Percentiles rank a stretch among this genome's conserved stretches.
Evolutionary conservation across 2,329 filamentous ascomycete genomes (phyloP).

Genomic region (Decorospora gaudefroyi): DNA sequence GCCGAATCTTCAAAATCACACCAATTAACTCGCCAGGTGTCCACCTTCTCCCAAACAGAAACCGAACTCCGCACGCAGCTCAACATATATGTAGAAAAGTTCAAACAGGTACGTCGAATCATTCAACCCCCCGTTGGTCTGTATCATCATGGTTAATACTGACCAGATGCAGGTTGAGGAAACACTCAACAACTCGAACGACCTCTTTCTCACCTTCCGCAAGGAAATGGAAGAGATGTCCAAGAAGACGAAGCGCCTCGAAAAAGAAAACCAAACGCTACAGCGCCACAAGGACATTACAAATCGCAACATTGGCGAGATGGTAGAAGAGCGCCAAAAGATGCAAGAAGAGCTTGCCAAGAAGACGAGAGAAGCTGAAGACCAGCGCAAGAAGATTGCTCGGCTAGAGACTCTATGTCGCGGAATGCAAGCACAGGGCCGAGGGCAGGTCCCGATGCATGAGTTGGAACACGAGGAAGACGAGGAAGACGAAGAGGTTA

Average conservation of each 20-base stretch:
- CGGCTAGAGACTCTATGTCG: conserved; percentile 94
- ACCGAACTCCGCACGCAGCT: conserved; percentile 90
- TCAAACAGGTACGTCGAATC: conserved; percentile 80
- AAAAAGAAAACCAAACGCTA: conserved; percentile 91
- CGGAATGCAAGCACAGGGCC: conserved; percentile 92
- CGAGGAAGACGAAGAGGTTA: conserved; percentile 61
- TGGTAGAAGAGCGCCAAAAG: conserved; percentile 89
- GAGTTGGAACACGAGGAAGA: conserved; percentile 46
- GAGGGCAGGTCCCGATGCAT: conserved; percentile 65
- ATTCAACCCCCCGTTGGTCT: conserved; percentile 26
- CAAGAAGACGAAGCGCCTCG: conserved; percentile 94
- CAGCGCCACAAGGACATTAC: conserved; percentile 93
- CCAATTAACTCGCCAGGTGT: conserved; percentile 86
- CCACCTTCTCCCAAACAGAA: conserved; percentile 95
- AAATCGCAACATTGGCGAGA: conserved; percentile 91
- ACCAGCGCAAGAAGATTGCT: conserved; percentile 80
- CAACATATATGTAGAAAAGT: conserved; percentile 98
- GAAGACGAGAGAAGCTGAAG: conserved; percentile 74
- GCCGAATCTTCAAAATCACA: conserved; percentile 77
- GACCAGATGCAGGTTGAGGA: conserved; percentile 84
- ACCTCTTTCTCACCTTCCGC: conserved; percentile 92
- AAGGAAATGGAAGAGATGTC: conserved; percentile 99
- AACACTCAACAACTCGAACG: conserved; percentile 97
- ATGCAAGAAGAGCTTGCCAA: conserved; percentile 74
- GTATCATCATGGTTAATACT: conserved; percentile 49